Base-by-base conservation (phyloP, 129 eudicot species). In the Arctium lappa region DNA sequence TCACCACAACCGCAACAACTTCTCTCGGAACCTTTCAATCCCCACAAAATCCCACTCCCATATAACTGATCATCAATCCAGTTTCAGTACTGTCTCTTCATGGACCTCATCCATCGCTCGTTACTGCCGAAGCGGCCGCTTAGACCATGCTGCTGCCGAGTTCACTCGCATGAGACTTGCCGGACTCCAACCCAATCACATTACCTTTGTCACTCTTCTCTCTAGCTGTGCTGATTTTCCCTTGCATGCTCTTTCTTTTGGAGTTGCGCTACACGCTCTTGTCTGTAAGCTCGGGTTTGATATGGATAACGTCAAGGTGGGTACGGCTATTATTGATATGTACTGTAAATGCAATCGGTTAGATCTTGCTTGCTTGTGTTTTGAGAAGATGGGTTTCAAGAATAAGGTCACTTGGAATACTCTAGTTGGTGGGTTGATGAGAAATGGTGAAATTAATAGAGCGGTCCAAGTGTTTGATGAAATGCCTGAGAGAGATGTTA, bases 361-460 rank as follows among this genome's bases (percentile, higher is more conserved):
- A 82, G 90, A 69, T n/a, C 77, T 80, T 29, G 90, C 92, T 11
- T 82, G 89, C 40, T 72, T 77, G 82, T 29, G 81, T 77, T 91
- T 91, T 85, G 86, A 83, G 75, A 86, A 83, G 30, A 80, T 91
- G 84, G 66, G 75, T 44, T 37, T 37, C 13, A 91, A 73, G 86
- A 88, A 88, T 85, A 80, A 68, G 72, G 86, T 91, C 10, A 79
- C 94, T 83, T 91, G 94, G 94, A 91, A 91, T 38, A 87, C 88
- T 34, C 70, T 88, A 88, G 81, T 91, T 69, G 81, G 87, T 85
- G 94, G 90, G 81, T 91, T 84, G 71, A 86, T 86, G 90, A 91
- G 88, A 42, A 87, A 88, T 77, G 92, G 86, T 2, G 44, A 70
- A 40, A 44, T 88, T 39, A 80, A 77, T 62, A 85, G 74, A 3